Evolutionary conservation across 441 rosid species (phyloP), one percentile per base, ranked within the genome.

Genomic region (Geranium incanum): DNA sequence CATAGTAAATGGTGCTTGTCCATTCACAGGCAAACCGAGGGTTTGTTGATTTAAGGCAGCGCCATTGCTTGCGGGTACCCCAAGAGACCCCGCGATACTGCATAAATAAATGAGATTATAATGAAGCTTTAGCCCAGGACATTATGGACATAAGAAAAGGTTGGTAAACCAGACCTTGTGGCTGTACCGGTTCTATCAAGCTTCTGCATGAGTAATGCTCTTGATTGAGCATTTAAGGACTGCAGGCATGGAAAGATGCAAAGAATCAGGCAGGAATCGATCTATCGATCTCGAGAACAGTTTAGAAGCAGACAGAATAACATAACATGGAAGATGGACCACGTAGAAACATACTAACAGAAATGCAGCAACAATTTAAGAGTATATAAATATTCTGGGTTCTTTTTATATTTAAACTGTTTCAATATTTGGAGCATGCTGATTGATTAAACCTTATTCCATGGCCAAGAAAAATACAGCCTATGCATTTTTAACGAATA

Each of bases 151-250:
- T 1, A 28, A 63, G 39, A 63, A 33, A 63, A 28, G 38, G 15
- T 4, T 11, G 16, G 2, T 63, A 68, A 72, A 67, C 83, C 85
- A 48, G 68, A 92, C 98, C 95, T 86, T 13, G 92, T 80, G 33
- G 97, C 88, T 67, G 78, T 85, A 78, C 97, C 98, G 28, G 95
- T 83, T 68, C 97, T 95, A 81, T 93, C 98, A 81, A 93, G 86
- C 76, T 88, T 93, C 81, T 75, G 84, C 98, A 89, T 93, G 28
- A 93, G 89, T 78, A 80, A 45, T 69, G 89, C 93, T 82, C 98
- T 89, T 65, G 97, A 86, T 68, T 90, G 95, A 70, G 98, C 97
- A 88, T 89, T 93, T 78, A 93, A 79, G 68, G 93, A 79, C 98
- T 90, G 91, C 68, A 77, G 37, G 45, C 41, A 36, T 3, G 4